A percentile compares a stretch with the other conserved stretches of the same genome.
Evolutionary conservation across 2,329 filamentous ascomycete species (phyloP).

Genomic region (Neofusicoccum parvum): DNA sequence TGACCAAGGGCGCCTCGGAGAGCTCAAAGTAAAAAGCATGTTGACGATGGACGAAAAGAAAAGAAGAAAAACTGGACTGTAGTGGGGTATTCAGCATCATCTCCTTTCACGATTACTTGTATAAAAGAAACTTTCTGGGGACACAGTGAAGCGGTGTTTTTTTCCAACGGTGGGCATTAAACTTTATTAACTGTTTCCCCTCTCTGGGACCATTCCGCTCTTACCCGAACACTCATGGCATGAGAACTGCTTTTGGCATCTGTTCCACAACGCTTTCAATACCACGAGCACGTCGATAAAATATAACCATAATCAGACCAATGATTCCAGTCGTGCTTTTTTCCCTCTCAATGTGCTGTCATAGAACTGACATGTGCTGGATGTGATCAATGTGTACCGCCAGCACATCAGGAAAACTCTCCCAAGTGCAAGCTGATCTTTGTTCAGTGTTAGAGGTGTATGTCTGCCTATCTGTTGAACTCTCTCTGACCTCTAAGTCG

Average conservation of each 20-base stretch:
- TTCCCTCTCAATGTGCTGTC: too few relatives aligned
- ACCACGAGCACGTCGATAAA: not conserved
- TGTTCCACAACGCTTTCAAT: too few relatives aligned
- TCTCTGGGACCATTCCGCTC: slow-evolving; percentile 1
- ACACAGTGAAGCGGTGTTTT: not conserved
- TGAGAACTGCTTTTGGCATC: slow-evolving; percentile 17
- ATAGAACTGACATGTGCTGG: too few relatives aligned
- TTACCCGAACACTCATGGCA: not conserved
- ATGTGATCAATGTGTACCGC: too few relatives aligned
- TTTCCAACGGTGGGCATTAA: not conserved
- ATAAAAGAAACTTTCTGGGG: not conserved
- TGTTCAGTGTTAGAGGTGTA: too few relatives aligned
- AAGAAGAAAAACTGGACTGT: not conserved
- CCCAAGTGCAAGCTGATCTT: too few relatives aligned
- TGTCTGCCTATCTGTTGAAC: too few relatives aligned
- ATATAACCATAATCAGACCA: not conserved
- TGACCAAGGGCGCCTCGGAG: slow-evolving; percentile 53
- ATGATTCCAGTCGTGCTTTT: not conserved
- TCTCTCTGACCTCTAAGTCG: too few relatives aligned
- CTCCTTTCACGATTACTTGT: slow-evolving; percentile 17
- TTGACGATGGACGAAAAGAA: not conserved
- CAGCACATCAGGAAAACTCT: too few relatives aligned
- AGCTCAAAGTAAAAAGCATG: slow-evolving; percentile 24
- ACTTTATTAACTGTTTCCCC: not conserved
- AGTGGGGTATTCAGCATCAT: not conserved